Percentiles rank a stretch among this genome's conserved stretches.
phyloP scores from a whole-genome alignment of 2,329 filamentous ascomycete species.

The Aureobasidium sp. region DNA sequence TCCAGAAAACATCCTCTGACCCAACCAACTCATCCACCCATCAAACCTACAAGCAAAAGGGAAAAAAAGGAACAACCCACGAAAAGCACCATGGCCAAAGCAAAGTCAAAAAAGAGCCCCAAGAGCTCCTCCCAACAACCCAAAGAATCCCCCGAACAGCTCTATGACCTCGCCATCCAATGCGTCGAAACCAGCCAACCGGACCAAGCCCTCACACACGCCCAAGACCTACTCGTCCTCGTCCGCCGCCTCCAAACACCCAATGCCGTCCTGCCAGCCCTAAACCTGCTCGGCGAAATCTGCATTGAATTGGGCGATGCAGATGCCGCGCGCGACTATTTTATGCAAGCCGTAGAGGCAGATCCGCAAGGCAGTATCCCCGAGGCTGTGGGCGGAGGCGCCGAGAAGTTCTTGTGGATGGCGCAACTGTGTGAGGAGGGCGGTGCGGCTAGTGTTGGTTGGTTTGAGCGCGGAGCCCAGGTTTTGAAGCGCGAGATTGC shows the following conservation, averaged over 20 bases:
- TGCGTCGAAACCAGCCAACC: conserved; percentile 53
- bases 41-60: background rate
- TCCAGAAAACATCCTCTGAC: background rate
- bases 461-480: conserved; percentile 61
- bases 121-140: conserved; percentile 21
- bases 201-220: conserved; percentile 49
- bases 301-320: conserved; percentile 75
- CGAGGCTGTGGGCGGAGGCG: conserved; percentile 68
- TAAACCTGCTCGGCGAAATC: conserved; percentile 75
- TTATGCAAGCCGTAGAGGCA: conserved; percentile 64
- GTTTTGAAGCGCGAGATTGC: conserved; percentile 68
- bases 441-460: conserved; percentile 52
- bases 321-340: conserved; percentile 64
- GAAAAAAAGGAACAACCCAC: background rate
- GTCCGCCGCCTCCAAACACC: conserved; percentile 36
- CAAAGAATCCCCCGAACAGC: conserved; percentile 47
- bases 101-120: conserved; percentile 42
- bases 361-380: conserved; percentile 68
- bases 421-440: conserved; percentile 73
- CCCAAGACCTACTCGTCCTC: conserved; percentile 46
- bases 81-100: conserved; percentile 42
- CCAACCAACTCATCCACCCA: background rate
- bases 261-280: conserved; percentile 47
- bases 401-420: conserved; percentile 91
- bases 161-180: conserved; percentile 51